These are phyloP conservation scores for Cladosporium sp. DNA, from an alignment of 2,329 filamentous ascomycete genomes.

Conservation along the genomic window DNA sequence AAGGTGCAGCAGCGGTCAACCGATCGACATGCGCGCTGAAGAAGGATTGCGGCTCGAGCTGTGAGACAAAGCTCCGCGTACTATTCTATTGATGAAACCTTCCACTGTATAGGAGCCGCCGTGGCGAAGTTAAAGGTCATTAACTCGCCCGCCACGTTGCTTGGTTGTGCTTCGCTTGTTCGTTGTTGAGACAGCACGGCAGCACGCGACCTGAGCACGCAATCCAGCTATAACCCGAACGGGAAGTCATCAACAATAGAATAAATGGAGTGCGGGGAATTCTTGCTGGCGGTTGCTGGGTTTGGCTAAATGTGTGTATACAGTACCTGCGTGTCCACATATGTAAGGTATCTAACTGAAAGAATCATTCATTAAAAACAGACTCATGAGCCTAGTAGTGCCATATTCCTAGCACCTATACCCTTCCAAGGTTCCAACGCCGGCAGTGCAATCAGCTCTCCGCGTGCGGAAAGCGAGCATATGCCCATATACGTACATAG, in stretches of 20 bases:
- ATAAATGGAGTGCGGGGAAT: not conserved
- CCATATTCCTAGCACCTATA: not conserved
- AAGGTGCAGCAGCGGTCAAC: not conserved
- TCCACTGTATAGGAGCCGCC: not conserved
- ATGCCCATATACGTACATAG: not conserved
- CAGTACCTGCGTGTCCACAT: not conserved
- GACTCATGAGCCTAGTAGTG: not conserved
- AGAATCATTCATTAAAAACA: not conserved
- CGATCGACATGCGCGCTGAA: not conserved
- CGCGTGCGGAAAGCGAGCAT: not conserved
- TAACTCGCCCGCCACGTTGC: slow-evolving; percentile 1
- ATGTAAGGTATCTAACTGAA: not conserved
- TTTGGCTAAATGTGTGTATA: not conserved
- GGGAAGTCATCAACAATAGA: slow-evolving; percentile 11
- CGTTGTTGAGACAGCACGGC: not conserved
- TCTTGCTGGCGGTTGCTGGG: not conserved
- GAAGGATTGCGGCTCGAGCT: slow-evolving; percentile 13
- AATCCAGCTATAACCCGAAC: not conserved
- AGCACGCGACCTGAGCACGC: slow-evolving; percentile 1
- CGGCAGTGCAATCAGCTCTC: not conserved
- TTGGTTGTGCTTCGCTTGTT: slow-evolving; percentile 1
- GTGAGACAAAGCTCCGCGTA: slow-evolving; percentile 10
- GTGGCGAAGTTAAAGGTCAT: not conserved
- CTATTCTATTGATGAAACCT: not conserved
- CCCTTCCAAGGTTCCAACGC: not conserved